phyloP scores from a whole-genome alignment of 2,329 filamentous ascomycete species.

The Tolypocladium inflatum region DNA sequence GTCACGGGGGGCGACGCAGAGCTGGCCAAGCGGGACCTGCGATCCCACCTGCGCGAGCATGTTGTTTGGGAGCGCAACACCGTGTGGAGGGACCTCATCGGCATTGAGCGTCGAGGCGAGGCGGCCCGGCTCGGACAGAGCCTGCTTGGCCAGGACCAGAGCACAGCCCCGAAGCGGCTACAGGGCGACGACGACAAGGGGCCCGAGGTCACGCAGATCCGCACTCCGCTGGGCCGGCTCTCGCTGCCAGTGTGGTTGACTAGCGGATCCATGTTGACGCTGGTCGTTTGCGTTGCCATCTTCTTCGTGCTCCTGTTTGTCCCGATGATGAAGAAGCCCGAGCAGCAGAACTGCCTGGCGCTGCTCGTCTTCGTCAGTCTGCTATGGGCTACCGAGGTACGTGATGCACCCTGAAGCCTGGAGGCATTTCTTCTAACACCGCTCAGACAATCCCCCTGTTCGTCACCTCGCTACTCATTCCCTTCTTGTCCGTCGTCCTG shows the following conservation, averaged over 20 bases:
- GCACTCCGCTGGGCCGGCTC: conserved; percentile 72
- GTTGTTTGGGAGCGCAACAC: conserved; percentile 99
- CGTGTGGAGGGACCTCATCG: conserved; percentile 98
- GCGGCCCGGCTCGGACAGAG: conserved; percentile 85
- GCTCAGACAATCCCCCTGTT: conserved; percentile 83
- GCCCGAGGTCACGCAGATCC: conserved; percentile 55
- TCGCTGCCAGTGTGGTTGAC: conserved; percentile 73
- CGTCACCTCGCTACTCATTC: conserved; percentile 87
- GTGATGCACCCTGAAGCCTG: conserved; percentile 7
- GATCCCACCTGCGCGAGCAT: conserved; percentile 87
- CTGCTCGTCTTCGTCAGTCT: conserved; percentile 89
- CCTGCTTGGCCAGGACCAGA: conserved; percentile 65
- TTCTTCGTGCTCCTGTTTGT: conserved; percentile 67
- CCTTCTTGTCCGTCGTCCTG: conserved; percentile 83
- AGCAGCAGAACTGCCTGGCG: conserved; percentile 93
- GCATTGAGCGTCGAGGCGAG: conserved; percentile 89
- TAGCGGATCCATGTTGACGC: conserved; percentile 68
- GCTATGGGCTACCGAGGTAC: conserved; percentile 90
- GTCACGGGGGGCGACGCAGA: conserved; percentile 73
- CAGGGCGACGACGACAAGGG: conserved; percentile 75
- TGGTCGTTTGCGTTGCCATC: conserved; percentile 59
- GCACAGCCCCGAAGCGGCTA: conserved; percentile 57
- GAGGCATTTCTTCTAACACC: conserved; percentile 4
- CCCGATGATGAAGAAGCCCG: conserved; percentile 75
- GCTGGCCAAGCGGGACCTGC: conserved; percentile 72